phyloP scores from a whole-genome alignment of 2,329 filamentous ascomycete species.

The Ophidiomyces ophidiicola region DNA sequence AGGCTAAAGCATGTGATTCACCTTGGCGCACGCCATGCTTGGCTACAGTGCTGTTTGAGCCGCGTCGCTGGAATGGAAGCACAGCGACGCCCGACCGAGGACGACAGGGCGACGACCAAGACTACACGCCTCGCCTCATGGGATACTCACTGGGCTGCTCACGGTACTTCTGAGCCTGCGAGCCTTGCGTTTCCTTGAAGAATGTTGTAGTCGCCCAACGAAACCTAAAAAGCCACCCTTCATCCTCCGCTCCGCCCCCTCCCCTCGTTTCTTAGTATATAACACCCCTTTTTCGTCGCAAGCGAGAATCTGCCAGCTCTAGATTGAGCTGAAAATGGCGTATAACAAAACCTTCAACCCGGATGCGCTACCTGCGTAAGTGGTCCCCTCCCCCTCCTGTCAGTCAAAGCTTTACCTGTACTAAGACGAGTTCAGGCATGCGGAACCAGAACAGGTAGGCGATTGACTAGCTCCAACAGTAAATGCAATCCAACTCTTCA shows the following conservation, averaged over 20 bases:
- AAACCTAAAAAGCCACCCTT: neutral
- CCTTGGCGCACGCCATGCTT: constrained; percentile 10
- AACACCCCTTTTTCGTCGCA: neutral
- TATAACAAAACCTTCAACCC: constrained; percentile 91
- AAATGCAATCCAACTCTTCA: neutral
- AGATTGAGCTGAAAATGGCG: constrained; percentile 51
- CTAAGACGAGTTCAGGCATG: constrained; percentile 45
- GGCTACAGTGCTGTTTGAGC: neutral
- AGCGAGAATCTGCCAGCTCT: neutral
- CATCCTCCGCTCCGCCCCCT: neutral
- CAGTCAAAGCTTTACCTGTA: no score
- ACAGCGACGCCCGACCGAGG: neutral
- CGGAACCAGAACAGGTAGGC: constrained; percentile 58
- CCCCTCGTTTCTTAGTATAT: no score
- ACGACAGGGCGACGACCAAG: neutral
- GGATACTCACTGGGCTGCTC: neutral
- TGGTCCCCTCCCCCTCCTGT: constrained; percentile 18
- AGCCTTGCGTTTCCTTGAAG: neutral
- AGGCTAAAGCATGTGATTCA: neutral
- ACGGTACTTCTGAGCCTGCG: neutral
- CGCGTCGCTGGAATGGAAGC: neutral
- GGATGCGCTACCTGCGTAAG: constrained; percentile 84
- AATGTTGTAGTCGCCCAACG: neutral
- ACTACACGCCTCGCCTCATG: no score
- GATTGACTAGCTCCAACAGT: neutral